Evolutionary conservation across 148 eudicot species (phyloP).

Genomic region (Camellia sinensis): DNA sequence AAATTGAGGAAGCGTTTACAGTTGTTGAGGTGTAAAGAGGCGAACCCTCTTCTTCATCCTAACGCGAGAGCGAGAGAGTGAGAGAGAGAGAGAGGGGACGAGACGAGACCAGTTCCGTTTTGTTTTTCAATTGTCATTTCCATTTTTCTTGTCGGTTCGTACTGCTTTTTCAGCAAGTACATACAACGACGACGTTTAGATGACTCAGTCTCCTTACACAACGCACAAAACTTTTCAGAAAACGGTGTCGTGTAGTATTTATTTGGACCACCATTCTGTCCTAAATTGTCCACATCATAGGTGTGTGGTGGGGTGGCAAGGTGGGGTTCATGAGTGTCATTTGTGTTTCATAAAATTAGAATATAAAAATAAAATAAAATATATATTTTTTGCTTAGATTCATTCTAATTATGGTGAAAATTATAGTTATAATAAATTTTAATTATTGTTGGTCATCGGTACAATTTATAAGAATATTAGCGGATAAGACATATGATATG

Average conservation of each 20-base stretch:
- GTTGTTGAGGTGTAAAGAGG: neutral
- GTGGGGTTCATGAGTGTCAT: too few species aligned
- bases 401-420: too few species aligned
- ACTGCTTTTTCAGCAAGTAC: neutral
- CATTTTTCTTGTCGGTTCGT: slow-evolving; percentile 12
- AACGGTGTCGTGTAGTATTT: slow-evolving; percentile 4
- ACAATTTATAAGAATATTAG: too few species aligned
- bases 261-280: neutral
- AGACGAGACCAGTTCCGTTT: neutral
- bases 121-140: slow-evolving; percentile 2
- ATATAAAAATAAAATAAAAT: too few species aligned
- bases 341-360: too few species aligned
- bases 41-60: neutral
- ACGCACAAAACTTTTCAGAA: neutral
- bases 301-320: too few species aligned
- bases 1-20: neutral
- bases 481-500: too few species aligned
- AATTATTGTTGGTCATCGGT: too few species aligned
- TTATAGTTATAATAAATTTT: too few species aligned
- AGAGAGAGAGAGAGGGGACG: neutral
- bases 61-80: neutral
- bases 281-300: neutral
- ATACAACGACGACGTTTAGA: neutral
- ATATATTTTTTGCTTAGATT: too few species aligned
- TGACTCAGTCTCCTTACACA: neutral